A percentile compares a stretch with the other conserved stretches of the same genome.
Evolutionary conservation across 768 basidiomycete genomes (phyloP).

Genomic region (Suillus lakei): DNA sequence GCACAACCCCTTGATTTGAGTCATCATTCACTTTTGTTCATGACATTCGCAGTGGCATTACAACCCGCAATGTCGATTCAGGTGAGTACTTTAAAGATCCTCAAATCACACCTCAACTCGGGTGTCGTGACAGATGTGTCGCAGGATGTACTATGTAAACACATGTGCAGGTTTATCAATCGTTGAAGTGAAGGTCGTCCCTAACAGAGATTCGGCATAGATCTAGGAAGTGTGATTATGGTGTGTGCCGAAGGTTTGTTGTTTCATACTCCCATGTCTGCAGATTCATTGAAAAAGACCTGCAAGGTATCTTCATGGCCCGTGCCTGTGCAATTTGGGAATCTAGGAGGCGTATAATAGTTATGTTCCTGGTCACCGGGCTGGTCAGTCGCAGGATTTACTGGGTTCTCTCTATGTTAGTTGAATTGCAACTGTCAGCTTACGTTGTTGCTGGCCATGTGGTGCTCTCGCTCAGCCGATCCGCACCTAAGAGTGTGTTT

Average conservation of each 20-base stretch:
- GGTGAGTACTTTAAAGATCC: not conserved
- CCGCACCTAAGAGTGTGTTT: not conserved
- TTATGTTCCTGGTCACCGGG: not conserved
- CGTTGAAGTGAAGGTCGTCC: not conserved
- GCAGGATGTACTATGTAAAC: not conserved
- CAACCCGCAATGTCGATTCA: not conserved
- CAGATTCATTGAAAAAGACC: too few species aligned
- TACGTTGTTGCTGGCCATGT: not conserved
- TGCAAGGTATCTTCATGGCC: not conserved
- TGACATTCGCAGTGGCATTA: not conserved
- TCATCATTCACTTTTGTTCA: not conserved
- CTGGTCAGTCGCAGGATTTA: not conserved
- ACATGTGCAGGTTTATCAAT: not conserved
- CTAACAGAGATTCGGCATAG: not conserved
- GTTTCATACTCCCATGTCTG: not conserved
- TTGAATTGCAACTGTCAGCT: not conserved
- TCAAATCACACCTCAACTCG: not conserved
- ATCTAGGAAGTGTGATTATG: not conserved
- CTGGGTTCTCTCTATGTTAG: not conserved
- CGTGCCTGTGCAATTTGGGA: constrained; percentile 2
- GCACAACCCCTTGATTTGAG: not conserved
- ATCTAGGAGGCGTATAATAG: not conserved
- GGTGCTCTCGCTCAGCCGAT: not conserved
- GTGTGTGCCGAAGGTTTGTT: constrained; percentile 7
- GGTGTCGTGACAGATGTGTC: not conserved